phyloP scores from a whole-genome alignment of 129 eudicot species.

The Heracleum sosnowskyi region DNA sequence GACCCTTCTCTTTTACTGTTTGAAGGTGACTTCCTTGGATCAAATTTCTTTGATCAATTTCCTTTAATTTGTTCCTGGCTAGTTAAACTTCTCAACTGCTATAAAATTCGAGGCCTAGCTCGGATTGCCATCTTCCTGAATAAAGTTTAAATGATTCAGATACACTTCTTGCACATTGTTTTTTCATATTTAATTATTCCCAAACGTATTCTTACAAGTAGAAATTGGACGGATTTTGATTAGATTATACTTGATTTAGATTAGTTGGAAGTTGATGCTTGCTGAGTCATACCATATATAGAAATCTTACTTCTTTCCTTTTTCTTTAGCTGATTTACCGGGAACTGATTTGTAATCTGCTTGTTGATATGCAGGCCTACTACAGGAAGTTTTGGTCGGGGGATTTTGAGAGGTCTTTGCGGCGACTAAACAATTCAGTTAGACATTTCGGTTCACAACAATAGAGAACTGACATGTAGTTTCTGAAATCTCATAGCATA shows the following conservation, averaged over 20 bases:
- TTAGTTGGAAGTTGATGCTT: background rate
- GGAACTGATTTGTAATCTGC: slow-evolving; percentile 7
- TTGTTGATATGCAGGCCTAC: slow-evolving; percentile 37
- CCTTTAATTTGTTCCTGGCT: background rate
- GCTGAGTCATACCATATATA: background rate
- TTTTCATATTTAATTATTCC: background rate
- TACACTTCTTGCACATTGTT: background rate
- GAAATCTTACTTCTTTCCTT: background rate
- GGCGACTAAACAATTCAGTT: slow-evolving; percentile 21
- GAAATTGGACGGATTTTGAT: background rate
- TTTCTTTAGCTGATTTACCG: background rate
- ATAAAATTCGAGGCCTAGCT: background rate
- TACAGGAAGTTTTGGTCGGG: slow-evolving; percentile 14
- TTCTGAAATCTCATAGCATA: slow-evolving; percentile 2
- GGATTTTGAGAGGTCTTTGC: slow-evolving; percentile 25
- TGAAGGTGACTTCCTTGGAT: slow-evolving; percentile 40
- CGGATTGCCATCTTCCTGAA: background rate
- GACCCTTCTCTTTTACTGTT: slow-evolving; percentile 24
- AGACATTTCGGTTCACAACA: slow-evolving; percentile 25
- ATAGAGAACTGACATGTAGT: slow-evolving; percentile 3
- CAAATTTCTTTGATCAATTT: background rate
- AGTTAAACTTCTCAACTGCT: background rate
- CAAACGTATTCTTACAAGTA: background rate
- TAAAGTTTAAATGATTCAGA: background rate
- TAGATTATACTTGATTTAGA: background rate